Base-by-base conservation (phyloP, 345 rosid species). In the Atalantia buxifolia region DNA sequence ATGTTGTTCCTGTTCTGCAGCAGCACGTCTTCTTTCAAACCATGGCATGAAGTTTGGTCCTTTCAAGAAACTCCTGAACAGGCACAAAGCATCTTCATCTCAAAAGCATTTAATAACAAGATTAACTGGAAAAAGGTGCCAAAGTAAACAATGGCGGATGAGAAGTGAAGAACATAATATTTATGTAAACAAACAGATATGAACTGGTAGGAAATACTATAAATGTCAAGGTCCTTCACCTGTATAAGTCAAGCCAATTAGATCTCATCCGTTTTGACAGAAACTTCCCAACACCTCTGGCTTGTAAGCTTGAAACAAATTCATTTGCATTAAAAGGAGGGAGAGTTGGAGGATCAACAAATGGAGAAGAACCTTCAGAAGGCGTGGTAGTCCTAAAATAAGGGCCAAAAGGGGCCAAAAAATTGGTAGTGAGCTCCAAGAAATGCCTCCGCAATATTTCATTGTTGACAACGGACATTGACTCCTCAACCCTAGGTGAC, bases 401-500 rank as follows among this genome's bases (percentile, higher is more conserved):
- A 57, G 99, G 99, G 56, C 98, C 98, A 88, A 96, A 96, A 72
- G 99, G 98, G 28, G 99, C 91, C 87, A 96, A 88, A 78, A 96
- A 92, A 84, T 96, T 96, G 68, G 98, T 92, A 16, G 99, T 94
- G 27, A 96, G 97, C 85, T 94, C 99, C 90, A 94, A 86, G 89
- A 96, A 96, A 86, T 96, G 99, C 76, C 99, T 87, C 27, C 98
- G 90, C 74, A 96, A 80, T 80, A 96, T 94, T 87, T 96, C 98
- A 76, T 96, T 96, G 81, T 96, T 96, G 78, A 96, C 99, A 38
- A 96, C 94, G 2, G 99, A 94, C 99, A 96, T 96, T 21, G 99
- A 92, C 81, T 94, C 98, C 91, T 96, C 99, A 72, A 94, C 93
- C 87, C 97, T 89, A 1, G 98, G 98, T 5, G 98, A 94, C 87